Evolutionary conservation across 1,284 basidiomycete genomes (phyloP).

Genomic region (Somion occarium): DNA sequence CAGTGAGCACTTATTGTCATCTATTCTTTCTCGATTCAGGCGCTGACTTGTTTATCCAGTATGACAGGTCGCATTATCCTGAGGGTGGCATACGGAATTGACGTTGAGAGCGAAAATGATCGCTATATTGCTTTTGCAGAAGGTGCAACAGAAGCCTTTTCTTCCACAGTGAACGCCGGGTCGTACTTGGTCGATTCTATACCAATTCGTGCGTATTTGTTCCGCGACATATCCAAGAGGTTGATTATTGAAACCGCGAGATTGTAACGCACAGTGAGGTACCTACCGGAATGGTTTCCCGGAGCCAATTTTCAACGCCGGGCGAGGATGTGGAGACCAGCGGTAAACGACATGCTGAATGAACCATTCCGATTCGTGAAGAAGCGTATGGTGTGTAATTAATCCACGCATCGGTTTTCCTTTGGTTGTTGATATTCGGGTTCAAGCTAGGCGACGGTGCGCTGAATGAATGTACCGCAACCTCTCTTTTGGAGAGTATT

Average conservation of each 20-base stretch:
- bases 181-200: constrained; percentile 21
- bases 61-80: constrained; percentile 19
- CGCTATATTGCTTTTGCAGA: constrained; percentile 19
- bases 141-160: constrained; percentile 13
- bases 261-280: constrained; percentile 10
- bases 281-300: constrained; percentile 24
- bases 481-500: background rate
- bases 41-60: constrained; percentile 7
- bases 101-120: constrained; percentile 17
- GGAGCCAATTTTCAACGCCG: constrained; percentile 26
- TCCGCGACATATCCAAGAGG: background rate
- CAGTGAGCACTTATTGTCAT: constrained; percentile 18
- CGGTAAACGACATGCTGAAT: constrained; percentile 4
- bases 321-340: constrained; percentile 28
- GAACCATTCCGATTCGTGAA: constrained; percentile 8
- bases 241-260: background rate
- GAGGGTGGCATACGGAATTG: constrained; percentile 21
- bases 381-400: background rate
- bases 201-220: constrained; percentile 17
- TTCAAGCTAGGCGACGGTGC: background rate
- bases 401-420: background rate
- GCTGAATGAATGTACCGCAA: background rate
- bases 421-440: background rate
- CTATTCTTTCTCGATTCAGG: background rate
- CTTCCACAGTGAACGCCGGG: constrained; percentile 14